phyloP scores from a whole-genome alignment of 164 flowering plant genomes.

The Liquidambar formosana region DNA sequence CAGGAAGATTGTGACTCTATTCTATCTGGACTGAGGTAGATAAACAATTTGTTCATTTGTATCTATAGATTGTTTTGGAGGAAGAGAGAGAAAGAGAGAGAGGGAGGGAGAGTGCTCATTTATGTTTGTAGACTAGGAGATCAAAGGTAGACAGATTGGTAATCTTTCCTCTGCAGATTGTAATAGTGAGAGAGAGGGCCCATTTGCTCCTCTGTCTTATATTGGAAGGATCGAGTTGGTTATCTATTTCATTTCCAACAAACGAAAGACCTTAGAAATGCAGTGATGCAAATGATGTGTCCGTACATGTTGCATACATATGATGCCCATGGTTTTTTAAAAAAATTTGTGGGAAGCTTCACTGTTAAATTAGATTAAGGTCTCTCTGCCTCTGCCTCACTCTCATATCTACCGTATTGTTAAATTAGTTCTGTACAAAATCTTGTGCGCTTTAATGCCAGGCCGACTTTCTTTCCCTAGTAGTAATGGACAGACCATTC shows the following conservation, averaged over 20 bases:
- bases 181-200: neutral
- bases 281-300: neutral
- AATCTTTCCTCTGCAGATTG: slow-evolving; percentile 6
- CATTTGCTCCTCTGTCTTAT: neutral
- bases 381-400: no score
- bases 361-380: no score
- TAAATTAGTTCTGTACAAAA: no score
- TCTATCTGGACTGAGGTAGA: slow-evolving; percentile 70
- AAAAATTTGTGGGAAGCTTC: no score
- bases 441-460: no score
- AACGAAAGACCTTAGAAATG: neutral
- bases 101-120: neutral
- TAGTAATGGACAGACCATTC: no score
- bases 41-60: slow-evolving; percentile 1
- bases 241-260: neutral
- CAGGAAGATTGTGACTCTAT: slow-evolving; percentile 91
- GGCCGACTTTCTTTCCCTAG: no score
- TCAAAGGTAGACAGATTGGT: neutral
- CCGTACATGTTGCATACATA: neutral
- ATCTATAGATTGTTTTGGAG: slow-evolving; percentile 6
- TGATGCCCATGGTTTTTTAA: no score
- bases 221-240: neutral
- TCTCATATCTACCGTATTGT: no score
- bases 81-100: neutral
- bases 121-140: slow-evolving; percentile 23